Percentiles rank a stretch among this genome's conserved stretches.
Conservation (phyloP, 106 monocot species). For the Platanthera guangdongensis region DNA sequence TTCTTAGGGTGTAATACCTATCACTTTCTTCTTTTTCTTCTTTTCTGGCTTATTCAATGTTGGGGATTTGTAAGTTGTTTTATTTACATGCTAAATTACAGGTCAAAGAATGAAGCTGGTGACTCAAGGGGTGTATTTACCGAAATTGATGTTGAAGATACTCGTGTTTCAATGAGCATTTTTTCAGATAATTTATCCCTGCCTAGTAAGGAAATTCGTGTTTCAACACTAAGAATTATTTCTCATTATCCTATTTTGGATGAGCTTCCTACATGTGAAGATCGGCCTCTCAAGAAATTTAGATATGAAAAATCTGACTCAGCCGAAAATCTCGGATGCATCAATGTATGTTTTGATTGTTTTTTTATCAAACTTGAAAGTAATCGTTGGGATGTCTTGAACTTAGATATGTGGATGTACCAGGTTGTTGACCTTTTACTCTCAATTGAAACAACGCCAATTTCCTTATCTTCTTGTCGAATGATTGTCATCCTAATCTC, state of each 20-base stretch:
- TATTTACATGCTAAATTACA: conserved; percentile 8
- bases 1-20: conserved; percentile 38
- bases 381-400: not conserved
- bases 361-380: not conserved
- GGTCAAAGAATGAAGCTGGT: conserved; percentile 13
- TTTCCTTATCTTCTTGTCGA: conserved; percentile 52
- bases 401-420: conserved; percentile 1
- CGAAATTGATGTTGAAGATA: conserved; percentile 27
- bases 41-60: conserved; percentile 5
- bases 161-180: conserved; percentile 15
- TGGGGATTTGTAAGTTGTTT: not conserved
- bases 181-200: conserved; percentile 56
- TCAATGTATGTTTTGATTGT: conserved; percentile 42
- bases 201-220: conserved; percentile 59
- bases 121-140: conserved; percentile 1
- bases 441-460: conserved; percentile 50
- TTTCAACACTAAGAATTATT: conserved; percentile 75
- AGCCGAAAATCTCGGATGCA: conserved; percentile 21
- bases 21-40: not conserved
- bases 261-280: conserved; percentile 22
- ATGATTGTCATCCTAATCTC: conserved; percentile 44
- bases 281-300: conserved; percentile 54
- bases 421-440: conserved; percentile 71
- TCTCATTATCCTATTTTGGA: conserved; percentile 46
- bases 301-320: conserved; percentile 42